Conservation (phyloP, 2,329 filamentous ascomycete species). For the Monilinia laxa region DNA sequence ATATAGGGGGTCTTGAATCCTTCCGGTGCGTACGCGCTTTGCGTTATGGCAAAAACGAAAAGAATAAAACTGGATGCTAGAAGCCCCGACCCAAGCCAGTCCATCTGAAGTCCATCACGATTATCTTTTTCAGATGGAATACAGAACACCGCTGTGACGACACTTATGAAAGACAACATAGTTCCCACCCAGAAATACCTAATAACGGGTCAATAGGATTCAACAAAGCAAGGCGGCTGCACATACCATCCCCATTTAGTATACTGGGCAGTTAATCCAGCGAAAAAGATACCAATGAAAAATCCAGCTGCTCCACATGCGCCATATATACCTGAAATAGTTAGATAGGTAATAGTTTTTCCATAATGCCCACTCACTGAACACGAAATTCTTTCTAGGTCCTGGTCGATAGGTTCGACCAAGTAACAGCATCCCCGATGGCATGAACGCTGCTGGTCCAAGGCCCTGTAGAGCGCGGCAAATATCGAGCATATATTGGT, state of each 20-base stretch:
- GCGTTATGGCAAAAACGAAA: slow-evolving; percentile 70
- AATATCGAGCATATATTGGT: slow-evolving; percentile 65
- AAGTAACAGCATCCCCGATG: slow-evolving; percentile 62
- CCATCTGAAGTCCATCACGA: slow-evolving; percentile 55
- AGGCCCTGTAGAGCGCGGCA: slow-evolving; percentile 71
- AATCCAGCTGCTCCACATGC: slow-evolving; percentile 22
- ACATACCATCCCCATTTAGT: slow-evolving; percentile 61
- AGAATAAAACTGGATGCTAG: slow-evolving; percentile 65
- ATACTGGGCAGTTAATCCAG: slow-evolving; percentile 59
- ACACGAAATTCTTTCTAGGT: slow-evolving; percentile 63
- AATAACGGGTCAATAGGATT: background rate
- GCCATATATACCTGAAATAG: slow-evolving; percentile 19
- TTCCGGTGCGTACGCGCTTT: slow-evolving; percentile 63
- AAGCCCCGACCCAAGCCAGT: slow-evolving; percentile 61
- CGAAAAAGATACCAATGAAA: slow-evolving; percentile 63
- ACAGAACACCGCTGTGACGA: slow-evolving; percentile 47
- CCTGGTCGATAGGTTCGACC: slow-evolving; percentile 62
- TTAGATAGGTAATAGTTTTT: background rate
- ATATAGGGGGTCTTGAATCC: slow-evolving; percentile 73
- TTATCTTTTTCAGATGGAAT: slow-evolving; percentile 49
- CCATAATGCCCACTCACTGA: slow-evolving; percentile 35
- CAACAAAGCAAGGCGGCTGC: background rate
- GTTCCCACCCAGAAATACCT: slow-evolving; percentile 60
- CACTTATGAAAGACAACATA: slow-evolving; percentile 49
- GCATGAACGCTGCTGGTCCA: slow-evolving; percentile 67